Conservation (phyloP, 1,284 basidiomycete species). For the Naganishia liquefaciens region DNA sequence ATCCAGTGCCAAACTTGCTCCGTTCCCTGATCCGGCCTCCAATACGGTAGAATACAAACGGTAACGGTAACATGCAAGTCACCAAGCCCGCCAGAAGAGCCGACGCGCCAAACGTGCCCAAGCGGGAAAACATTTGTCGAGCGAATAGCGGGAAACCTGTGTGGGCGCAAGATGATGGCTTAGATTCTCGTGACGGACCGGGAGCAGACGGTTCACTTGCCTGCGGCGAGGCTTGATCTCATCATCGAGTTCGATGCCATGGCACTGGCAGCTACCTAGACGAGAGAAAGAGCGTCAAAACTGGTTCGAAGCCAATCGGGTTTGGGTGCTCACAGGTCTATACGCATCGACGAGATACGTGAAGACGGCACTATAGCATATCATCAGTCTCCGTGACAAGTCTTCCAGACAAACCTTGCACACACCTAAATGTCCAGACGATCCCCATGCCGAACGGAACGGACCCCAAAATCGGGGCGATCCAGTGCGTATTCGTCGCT, state of each 20-base stretch:
- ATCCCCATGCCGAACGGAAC: conserved; percentile 61
- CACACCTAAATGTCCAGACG: conserved; percentile 63
- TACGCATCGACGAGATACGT: conserved; percentile 63
- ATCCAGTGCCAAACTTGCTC: conserved; percentile 34
- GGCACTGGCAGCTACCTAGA: conserved; percentile 72
- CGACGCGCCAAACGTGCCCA: conserved; percentile 73
- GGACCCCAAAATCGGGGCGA: conserved; percentile 66
- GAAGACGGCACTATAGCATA: conserved; percentile 57
- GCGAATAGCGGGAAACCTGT: conserved; percentile 63
- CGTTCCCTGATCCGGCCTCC: conserved; percentile 45
- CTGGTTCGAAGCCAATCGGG: too few species aligned
- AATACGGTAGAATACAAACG: conserved; percentile 56
- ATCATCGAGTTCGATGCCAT: conserved; percentile 72
- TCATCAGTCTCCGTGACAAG: too few species aligned
- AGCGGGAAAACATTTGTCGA: conserved; percentile 49
- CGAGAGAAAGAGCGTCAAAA: background rate
- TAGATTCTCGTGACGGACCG: background rate
- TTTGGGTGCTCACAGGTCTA: too few species aligned
- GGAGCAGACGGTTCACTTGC: background rate
- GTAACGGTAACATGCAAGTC: conserved; percentile 68
- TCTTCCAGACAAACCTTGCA: too few species aligned
- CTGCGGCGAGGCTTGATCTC: conserved; percentile 65
- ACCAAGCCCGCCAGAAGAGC: conserved; percentile 72
- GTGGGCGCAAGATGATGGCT: background rate
- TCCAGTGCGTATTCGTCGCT: conserved; percentile 71